Percentiles rank a stretch among this genome's conserved stretches.
Conservation (phyloP, 2,329 filamentous ascomycete genomes). For the Celoporthe dispersa region DNA sequence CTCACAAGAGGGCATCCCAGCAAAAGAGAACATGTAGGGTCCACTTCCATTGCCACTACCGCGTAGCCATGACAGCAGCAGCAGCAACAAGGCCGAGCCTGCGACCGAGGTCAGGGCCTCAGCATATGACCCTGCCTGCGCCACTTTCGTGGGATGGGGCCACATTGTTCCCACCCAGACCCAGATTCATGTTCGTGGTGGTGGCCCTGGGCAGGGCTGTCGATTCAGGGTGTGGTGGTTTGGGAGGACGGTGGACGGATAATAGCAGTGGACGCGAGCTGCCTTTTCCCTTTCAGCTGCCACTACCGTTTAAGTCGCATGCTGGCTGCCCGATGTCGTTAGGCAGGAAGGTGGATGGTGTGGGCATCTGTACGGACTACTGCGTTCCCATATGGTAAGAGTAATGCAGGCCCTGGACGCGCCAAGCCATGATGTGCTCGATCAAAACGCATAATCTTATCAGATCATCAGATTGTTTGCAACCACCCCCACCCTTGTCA, state of each 20-base stretch:
- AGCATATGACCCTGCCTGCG: constrained; percentile 9
- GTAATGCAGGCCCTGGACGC: background rate
- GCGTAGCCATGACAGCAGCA: background rate
- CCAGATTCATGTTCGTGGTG: background rate
- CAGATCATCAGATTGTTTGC: constrained; percentile 10
- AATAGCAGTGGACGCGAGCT: background rate
- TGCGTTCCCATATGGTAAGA: background rate
- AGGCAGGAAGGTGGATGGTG: background rate
- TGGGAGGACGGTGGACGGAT: background rate
- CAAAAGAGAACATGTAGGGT: background rate
- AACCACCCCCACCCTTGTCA: background rate
- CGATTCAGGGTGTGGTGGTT: background rate
- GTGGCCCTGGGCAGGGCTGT: background rate
- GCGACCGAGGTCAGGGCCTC: background rate
- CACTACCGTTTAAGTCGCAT: background rate
- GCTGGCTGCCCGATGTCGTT: background rate
- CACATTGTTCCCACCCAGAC: background rate
- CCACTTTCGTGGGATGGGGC: constrained; percentile 5
- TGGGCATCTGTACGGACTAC: background rate
- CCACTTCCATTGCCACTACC: background rate
- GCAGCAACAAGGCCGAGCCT: background rate
- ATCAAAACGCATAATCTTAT: constrained; percentile 9
- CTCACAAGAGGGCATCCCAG: constrained; percentile 5
- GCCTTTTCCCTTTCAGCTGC: background rate
- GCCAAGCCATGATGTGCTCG: constrained; percentile 4